These are phyloP conservation scores for Dendrobium nobile DNA, from an alignment of 106 monocot genomes.

Conservation along the genomic window DNA sequence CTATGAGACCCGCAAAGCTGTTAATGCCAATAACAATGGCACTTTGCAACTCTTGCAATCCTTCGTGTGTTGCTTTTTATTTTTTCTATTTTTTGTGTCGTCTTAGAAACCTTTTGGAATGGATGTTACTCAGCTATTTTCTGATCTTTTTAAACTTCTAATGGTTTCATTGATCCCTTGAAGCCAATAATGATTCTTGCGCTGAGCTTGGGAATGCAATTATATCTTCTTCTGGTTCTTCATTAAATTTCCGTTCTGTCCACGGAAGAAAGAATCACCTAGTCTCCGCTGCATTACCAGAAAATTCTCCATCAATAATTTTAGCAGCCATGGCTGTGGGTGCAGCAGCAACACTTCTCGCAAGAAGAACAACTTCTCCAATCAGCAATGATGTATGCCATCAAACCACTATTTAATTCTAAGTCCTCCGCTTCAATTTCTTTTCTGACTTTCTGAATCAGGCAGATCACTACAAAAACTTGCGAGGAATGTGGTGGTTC, in stretches of 20 bases:
- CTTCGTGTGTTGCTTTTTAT: neutral
- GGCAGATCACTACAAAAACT: conserved; percentile 33
- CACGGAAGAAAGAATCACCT: conserved; percentile 3
- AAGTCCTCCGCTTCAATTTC: neutral
- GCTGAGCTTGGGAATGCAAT: neutral
- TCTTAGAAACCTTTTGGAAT: neutral
- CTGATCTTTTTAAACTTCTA: neutral
- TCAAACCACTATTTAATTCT: neutral
- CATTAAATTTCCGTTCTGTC: neutral
- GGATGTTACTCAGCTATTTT: neutral
- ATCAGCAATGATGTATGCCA: conserved; percentile 22
- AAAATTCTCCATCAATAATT: conserved; percentile 53
- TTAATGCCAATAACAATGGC: neutral
- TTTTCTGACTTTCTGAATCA: conserved; percentile 20
- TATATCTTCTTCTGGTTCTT: neutral
- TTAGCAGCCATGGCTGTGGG: conserved; percentile 56
- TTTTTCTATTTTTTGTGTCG: neutral
- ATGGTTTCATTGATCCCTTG: neutral
- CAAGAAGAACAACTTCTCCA: conserved; percentile 35
- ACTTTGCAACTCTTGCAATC: neutral
- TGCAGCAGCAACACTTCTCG: conserved; percentile 53
- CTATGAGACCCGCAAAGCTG: neutral
- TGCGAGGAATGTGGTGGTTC: conserved; percentile 90
- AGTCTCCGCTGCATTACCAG: conserved; percentile 47
- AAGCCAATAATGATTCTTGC: neutral